These are phyloP conservation scores for Talaromyces marneffei DNA, from an alignment of 2,329 filamentous ascomycete genomes.

Conservation along the genomic window DNA sequence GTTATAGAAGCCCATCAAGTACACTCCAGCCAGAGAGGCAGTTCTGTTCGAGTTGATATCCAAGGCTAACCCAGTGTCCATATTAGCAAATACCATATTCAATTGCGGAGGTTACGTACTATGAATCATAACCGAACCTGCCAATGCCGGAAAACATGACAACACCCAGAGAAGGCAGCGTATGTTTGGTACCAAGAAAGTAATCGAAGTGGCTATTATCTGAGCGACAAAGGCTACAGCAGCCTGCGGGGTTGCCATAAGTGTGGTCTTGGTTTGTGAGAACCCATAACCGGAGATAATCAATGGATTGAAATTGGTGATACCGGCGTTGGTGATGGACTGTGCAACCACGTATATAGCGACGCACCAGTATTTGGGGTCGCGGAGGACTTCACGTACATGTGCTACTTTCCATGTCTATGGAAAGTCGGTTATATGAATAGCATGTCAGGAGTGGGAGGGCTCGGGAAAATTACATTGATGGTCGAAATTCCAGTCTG, in stretches of 20 bases:
- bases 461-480: not conserved
- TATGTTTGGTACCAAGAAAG: not conserved
- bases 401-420: not conserved
- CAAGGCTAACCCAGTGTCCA: not conserved
- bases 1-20: conserved; percentile 3
- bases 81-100: not conserved
- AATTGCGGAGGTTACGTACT: not conserved
- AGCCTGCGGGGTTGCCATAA: conserved; percentile 3
- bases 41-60: not conserved
- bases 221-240: not conserved
- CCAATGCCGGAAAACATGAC: not conserved
- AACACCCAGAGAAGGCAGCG: conserved; percentile 1
- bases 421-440: not conserved
- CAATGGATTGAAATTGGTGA: conserved; percentile 6
- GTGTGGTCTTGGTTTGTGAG: not conserved
- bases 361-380: not conserved
- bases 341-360: not conserved
- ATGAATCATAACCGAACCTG: not conserved
- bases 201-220: not conserved
- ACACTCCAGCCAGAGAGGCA: not conserved
- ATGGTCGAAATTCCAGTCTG: not conserved
- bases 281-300: conserved; percentile 1
- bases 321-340: not conserved
- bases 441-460: not conserved
- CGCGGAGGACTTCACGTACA: not conserved